phyloP scores from a whole-genome alignment of 768 basidiomycete genomes.

The Solioccasus polychromus region DNA sequence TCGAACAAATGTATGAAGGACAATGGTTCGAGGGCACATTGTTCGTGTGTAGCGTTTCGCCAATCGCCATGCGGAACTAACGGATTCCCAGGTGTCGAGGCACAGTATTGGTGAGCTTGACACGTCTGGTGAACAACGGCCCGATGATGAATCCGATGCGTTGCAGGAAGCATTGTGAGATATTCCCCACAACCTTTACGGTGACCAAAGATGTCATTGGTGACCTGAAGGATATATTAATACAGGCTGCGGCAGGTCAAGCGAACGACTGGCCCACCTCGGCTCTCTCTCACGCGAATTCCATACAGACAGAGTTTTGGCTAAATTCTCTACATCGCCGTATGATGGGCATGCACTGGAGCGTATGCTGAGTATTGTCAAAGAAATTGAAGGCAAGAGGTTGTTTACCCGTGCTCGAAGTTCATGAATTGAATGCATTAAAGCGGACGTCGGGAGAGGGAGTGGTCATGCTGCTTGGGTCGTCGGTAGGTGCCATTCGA shows the following conservation, averaged over 20 bases:
- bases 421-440: background rate
- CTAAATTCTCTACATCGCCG: constrained; percentile 33
- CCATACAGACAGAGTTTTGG: constrained; percentile 25
- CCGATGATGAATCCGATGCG: background rate
- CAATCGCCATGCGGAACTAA: background rate
- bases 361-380: constrained; percentile 29
- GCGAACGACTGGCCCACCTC: background rate
- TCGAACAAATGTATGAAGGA: constrained; percentile 17
- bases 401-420: background rate
- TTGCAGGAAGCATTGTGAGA: constrained; percentile 30
- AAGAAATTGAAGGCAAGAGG: constrained; percentile 24
- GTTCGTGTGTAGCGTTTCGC: constrained; percentile 14
- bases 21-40: constrained; percentile 19
- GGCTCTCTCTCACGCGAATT: background rate
- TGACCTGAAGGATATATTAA: constrained; percentile 20
- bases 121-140: too few relatives aligned
- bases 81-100: constrained; percentile 21
- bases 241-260: constrained; percentile 32
- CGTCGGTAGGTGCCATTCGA: constrained; percentile 16
- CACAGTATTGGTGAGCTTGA: constrained; percentile 33
- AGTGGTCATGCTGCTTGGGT: constrained; percentile 23
- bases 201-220: constrained; percentile 18
- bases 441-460: constrained; percentile 11
- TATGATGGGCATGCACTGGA: constrained; percentile 18
- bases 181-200: constrained; percentile 25